Percentiles rank a stretch among this genome's conserved stretches.
Conservation (phyloP, 2,329 filamentous ascomycete genomes). For the Colletotrichum costaricense region DNA sequence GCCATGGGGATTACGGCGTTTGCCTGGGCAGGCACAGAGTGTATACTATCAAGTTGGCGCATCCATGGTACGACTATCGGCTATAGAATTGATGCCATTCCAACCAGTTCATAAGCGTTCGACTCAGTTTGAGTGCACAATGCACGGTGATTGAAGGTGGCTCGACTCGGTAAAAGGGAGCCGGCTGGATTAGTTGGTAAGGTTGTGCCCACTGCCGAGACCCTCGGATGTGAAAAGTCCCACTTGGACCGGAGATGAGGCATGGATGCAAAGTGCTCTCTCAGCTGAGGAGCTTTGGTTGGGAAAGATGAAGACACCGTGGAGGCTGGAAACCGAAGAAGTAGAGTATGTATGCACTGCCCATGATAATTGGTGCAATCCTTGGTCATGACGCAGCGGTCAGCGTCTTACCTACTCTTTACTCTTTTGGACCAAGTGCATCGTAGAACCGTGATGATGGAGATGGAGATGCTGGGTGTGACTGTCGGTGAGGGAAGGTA, state of each 20-base stretch:
- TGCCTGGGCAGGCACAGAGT: slow-evolving; percentile 23
- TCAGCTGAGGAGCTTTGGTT: neutral
- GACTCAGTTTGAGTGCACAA: neutral
- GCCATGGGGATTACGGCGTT: slow-evolving; percentile 29
- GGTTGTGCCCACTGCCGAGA: slow-evolving; percentile 12
- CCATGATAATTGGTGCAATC: neutral
- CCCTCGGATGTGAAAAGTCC: slow-evolving; percentile 4
- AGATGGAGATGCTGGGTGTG: neutral
- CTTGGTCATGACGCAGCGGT: neutral
- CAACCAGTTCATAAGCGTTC: neutral
- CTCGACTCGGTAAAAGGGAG: neutral
- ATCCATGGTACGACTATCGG: neutral
- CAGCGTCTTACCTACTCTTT: neutral
- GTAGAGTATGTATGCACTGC: slow-evolving; percentile 23
- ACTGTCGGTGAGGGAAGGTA: neutral
- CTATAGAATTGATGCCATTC: slow-evolving; percentile 12
- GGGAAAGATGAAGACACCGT: neutral
- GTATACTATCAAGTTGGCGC: slow-evolving; percentile 26
- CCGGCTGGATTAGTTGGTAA: neutral
- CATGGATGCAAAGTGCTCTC: neutral
- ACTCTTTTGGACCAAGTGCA: slow-evolving; percentile 5
- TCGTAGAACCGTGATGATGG: neutral
- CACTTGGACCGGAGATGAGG: slow-evolving; percentile 3
- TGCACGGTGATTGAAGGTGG: neutral
- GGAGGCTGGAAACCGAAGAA: neutral